Evolutionary conservation across 2,329 filamentous ascomycete genomes (phyloP).

Genomic region (Ascomycota sp.): DNA sequence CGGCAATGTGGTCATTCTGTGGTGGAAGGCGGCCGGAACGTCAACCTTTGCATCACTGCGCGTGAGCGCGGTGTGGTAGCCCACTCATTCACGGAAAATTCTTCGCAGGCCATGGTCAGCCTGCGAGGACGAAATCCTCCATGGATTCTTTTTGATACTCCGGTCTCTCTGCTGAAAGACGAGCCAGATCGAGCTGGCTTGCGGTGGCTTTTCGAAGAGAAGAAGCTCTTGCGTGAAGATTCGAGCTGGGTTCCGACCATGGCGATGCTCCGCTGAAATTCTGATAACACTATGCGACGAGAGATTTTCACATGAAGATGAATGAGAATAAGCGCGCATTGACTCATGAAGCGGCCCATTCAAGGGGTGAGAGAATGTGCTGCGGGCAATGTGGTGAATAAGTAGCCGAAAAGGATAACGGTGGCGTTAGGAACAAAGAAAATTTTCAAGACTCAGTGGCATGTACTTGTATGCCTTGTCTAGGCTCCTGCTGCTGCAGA

Average conservation of each 20-base stretch:
- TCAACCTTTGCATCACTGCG: too few relatives aligned
- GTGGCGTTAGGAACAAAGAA: neutral
- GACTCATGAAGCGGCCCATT: too few relatives aligned
- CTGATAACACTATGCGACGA: too few relatives aligned
- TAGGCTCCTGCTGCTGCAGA: neutral
- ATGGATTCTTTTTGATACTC: slow-evolving; percentile 33
- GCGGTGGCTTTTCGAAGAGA: slow-evolving; percentile 19
- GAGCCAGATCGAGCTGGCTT: slow-evolving; percentile 28
- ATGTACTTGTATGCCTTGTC: neutral
- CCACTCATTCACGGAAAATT: slow-evolving; percentile 3
- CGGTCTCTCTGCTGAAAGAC: slow-evolving; percentile 33
- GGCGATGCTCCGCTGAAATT: slow-evolving; percentile 2
- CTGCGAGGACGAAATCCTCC: slow-evolving; percentile 24
- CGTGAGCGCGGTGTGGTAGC: neutral
- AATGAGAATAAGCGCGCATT: too few relatives aligned
- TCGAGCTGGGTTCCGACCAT: slow-evolving; percentile 30
- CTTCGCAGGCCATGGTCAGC: slow-evolving; percentile 23
- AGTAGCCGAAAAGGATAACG: neutral
- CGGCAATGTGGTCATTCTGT: too few relatives aligned
- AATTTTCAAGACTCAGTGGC: too few relatives aligned
- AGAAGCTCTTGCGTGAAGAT: slow-evolving; percentile 27
- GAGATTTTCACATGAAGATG: neutral
- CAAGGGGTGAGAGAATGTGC: neutral
- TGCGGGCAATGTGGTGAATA: neutral
- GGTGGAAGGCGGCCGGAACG: too few relatives aligned